Evolutionary conservation across 371 early-diverging fungal genomes (phyloP), one percentile per base, ranked within the genome.

Genomic region (Syncephalastrum monosporum): DNA sequence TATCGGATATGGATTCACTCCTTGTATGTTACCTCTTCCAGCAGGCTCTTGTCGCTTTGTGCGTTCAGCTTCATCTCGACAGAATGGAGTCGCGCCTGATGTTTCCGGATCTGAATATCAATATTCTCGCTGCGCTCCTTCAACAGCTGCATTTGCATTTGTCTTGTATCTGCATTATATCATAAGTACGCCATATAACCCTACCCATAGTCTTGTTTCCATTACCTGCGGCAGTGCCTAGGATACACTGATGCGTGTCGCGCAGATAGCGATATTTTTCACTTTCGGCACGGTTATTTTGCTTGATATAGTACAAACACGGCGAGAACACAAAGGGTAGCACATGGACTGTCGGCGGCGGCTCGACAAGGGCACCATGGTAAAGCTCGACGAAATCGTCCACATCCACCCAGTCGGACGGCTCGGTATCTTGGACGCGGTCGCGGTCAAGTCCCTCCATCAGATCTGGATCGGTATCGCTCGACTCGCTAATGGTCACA

Each of bases 281-380:
- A 5, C 64, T 43, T 44, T 75, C 77, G 41, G 66, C 71, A 46
- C 74, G 68, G 46, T 77, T 69, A n/a, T 59, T 74, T 56, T 82
- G 78, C 50, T 81, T 83, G 58, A 78, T 79, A 63, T 87, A 90
- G 42, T 81, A 75, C 14, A 88, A 63, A 54, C 76, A 72, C 1
- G 89, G 89, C 0, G 79, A 63, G 71, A 81, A 87, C 1, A 80
- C 72, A 61, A 87, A 84, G 0, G 90, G 85, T 0, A 83, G 59
- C 14, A 85, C 81, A 50, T 71, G 72, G 3, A 85, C 68, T 1
- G 44, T 54, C 3, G 76, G 76, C 12, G 59, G 17, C 46, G 2
- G 76, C 38, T 33, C 38, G 2, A 10, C 7, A 10, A 33, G 38
- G n/a, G 52, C 62, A 14, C 42, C 21, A 1, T 63, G 41, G 25